Percentiles rank a stretch among this genome's conserved stretches.
phyloP scores from a whole-genome alignment of 306 rosid genomes.

The Mimosa pudica region DNA sequence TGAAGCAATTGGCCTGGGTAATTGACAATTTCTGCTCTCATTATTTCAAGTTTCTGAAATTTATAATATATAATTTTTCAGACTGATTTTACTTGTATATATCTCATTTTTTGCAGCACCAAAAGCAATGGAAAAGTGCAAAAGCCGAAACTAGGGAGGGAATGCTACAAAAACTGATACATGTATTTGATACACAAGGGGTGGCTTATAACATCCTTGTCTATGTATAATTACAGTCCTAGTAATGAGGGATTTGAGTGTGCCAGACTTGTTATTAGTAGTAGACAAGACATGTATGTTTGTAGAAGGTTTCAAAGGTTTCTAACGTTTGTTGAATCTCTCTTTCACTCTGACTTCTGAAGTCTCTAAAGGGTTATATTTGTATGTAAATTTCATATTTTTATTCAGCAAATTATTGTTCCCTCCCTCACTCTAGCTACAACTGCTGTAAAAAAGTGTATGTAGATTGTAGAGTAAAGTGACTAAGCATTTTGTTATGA shows the following conservation, averaged over 20 bases:
- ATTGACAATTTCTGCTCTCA: not conserved
- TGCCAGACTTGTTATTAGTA: constrained; percentile 41
- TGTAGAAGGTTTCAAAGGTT: constrained; percentile 40
- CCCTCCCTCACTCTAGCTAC: not conserved
- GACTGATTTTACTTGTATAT: not conserved
- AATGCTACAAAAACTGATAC: not conserved
- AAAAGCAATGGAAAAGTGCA: constrained; percentile 84
- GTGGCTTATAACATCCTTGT: constrained; percentile 18
- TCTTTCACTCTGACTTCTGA: constrained; percentile 36
- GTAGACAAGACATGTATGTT: constrained; percentile 38
- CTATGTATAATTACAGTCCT: constrained; percentile 44
- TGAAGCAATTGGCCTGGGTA: constrained; percentile 93
- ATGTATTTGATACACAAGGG: constrained; percentile 34
- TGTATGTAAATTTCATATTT: constrained; percentile 56
- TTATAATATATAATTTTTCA: not conserved
- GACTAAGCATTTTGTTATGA: constrained; percentile 4
- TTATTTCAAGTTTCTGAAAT: not conserved
- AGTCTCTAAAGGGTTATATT: constrained; percentile 30
- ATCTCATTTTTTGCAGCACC: constrained; percentile 66
- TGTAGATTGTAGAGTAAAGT: not conserved
- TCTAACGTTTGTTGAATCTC: constrained; percentile 34
- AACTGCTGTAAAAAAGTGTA: not conserved
- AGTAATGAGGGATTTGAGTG: constrained; percentile 33
- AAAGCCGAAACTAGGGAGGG: constrained; percentile 51
- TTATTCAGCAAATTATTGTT: constrained; percentile 17